A percentile compares a stretch with the other conserved stretches of the same genome.
phyloP scores from a whole-genome alignment of 768 basidiomycete species.

The Kwoniella newhampshirensis region DNA sequence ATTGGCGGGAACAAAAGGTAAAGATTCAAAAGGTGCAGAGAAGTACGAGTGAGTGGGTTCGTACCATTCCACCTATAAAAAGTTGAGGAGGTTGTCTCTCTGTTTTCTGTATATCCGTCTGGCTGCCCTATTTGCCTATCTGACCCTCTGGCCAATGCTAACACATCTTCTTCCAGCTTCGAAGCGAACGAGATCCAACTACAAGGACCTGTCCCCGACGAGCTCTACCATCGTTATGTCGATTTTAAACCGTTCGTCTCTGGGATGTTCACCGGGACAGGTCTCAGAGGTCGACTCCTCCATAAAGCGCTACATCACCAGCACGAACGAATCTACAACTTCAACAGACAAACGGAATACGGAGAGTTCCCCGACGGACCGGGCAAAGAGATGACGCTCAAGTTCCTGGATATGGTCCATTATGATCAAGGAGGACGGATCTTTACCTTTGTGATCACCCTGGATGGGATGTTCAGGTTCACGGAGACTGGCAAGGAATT shows the following conservation, averaged over 20 bases:
- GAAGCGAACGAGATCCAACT: slow-evolving; percentile 58
- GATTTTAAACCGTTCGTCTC: slow-evolving; percentile 57
- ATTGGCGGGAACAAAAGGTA: slow-evolving; percentile 48
- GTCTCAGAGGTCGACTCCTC: slow-evolving; percentile 55
- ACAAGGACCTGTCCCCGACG: slow-evolving; percentile 56
- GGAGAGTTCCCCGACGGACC: slow-evolving; percentile 47
- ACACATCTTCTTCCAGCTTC: slow-evolving; percentile 51
- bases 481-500: slow-evolving; percentile 85
- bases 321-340: slow-evolving; percentile 56
- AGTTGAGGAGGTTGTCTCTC: too few species aligned
- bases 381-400: slow-evolving; percentile 36
- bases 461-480: slow-evolving; percentile 73
- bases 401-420: slow-evolving; percentile 57
- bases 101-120: too few species aligned
- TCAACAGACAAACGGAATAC: slow-evolving; percentile 54
- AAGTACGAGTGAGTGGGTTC: slow-evolving; percentile 31
- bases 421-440: slow-evolving; percentile 58
- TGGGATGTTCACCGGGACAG: slow-evolving; percentile 55
- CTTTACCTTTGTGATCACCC: slow-evolving; percentile 80
- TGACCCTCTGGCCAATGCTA: too few species aligned
- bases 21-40: slow-evolving; percentile 37
- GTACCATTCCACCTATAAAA: too few species aligned
- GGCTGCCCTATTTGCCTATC: too few species aligned
- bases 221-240: slow-evolving; percentile 54
- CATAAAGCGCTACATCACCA: slow-evolving; percentile 56